Evolutionary conservation across 306 rosid species (phyloP).

Genomic region (Quercus wislizeni): DNA sequence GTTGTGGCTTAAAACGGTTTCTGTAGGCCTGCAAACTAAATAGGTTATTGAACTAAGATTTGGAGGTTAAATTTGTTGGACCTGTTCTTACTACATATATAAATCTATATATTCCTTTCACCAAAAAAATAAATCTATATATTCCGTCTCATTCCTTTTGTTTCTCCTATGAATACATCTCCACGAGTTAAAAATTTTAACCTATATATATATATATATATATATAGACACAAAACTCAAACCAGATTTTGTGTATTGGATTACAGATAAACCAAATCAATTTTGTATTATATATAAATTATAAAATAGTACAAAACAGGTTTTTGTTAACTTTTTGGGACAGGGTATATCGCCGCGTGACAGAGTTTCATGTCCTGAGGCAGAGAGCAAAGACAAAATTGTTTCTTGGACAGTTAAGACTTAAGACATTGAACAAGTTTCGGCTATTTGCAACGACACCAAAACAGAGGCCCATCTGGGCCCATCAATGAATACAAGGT

Average conservation of each 20-base stretch:
- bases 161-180: too few relatives aligned
- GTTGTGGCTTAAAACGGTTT: too few relatives aligned
- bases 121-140: too few relatives aligned
- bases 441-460: conserved; percentile 7
- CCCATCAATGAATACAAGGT: conserved; percentile 29
- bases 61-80: too few relatives aligned
- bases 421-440: conserved; percentile 10
- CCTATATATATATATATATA: too few relatives aligned
- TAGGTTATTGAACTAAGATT: too few relatives aligned
- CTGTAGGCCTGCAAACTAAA: too few relatives aligned
- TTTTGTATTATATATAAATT: neutral
- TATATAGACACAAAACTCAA: too few relatives aligned
- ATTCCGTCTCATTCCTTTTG: too few relatives aligned
- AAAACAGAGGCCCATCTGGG: conserved; percentile 35
- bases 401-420: conserved; percentile 23
- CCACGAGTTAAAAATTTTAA: too few relatives aligned
- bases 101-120: too few relatives aligned
- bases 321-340: neutral
- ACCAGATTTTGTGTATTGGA: neutral
- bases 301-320: neutral
- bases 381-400: conserved; percentile 21
- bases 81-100: too few relatives aligned
- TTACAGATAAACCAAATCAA: neutral
- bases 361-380: neutral
- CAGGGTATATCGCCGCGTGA: neutral